A percentile compares a stretch with the other conserved stretches of the same genome.
Conservation (phyloP, 129 eudicot species). For the Dittrichia graveolens region DNA sequence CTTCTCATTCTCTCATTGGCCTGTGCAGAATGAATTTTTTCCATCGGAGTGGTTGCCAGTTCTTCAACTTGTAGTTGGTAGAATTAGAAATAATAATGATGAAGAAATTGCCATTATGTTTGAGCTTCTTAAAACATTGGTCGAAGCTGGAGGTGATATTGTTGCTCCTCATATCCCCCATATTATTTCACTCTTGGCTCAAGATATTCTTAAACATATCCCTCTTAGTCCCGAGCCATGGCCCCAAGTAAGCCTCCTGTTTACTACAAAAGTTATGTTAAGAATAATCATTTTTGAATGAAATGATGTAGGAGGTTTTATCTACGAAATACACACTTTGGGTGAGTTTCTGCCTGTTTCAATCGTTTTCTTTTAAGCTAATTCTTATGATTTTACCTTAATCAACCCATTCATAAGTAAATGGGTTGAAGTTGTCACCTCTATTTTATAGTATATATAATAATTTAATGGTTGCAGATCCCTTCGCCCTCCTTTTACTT, state of each 20-base stretch:
- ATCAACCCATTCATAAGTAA: not conserved
- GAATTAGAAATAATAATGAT: slow-evolving; percentile 47
- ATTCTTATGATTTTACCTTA: too few relatives aligned
- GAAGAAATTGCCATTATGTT: slow-evolving; percentile 60
- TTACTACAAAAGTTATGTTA: too few relatives aligned
- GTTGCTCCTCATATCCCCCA: slow-evolving; percentile 62
- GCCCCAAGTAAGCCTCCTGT: slow-evolving; percentile 56
- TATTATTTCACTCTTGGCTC: slow-evolving; percentile 50
- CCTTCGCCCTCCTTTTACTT: not conserved
- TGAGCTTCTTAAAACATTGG: slow-evolving; percentile 70
- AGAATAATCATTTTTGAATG: not conserved
- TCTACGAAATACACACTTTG: not conserved
- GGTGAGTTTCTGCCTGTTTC: not conserved
- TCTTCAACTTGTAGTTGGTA: slow-evolving; percentile 63
- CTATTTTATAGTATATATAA: not conserved
- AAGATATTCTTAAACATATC: slow-evolving; percentile 49
- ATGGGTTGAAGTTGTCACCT: not conserved
- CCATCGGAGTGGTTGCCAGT: slow-evolving; percentile 80
- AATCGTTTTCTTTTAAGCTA: not conserved
- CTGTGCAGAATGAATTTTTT: slow-evolving; percentile 61
- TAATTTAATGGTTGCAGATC: not conserved
- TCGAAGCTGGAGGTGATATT: slow-evolving; percentile 66
- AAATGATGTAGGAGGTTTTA: not conserved
- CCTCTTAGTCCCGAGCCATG: slow-evolving; percentile 56
- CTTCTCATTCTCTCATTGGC: too few relatives aligned